Percentiles rank a stretch among this genome's conserved stretches.
Evolutionary conservation across 1,284 basidiomycete genomes (phyloP).

Genomic region (Cryptococcus sp.): DNA sequence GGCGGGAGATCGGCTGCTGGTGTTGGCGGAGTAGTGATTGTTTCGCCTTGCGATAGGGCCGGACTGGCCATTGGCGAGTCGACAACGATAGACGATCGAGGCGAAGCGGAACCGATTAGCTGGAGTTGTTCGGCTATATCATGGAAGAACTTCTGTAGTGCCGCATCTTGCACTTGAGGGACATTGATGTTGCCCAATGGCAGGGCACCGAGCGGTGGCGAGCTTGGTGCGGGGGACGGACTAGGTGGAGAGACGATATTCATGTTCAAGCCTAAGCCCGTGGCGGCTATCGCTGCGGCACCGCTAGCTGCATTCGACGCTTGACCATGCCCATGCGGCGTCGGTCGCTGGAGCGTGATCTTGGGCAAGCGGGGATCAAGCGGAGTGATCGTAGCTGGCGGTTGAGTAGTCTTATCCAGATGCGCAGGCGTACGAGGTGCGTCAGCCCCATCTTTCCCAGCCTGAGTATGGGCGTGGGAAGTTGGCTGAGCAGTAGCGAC

Average conservation of each 20-base stretch:
- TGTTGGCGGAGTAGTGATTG: constrained; percentile 17
- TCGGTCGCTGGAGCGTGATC: constrained; percentile 34
- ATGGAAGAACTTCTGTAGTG: constrained; percentile 59
- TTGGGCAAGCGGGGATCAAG: constrained; percentile 28
- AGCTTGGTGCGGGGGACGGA: constrained; percentile 23
- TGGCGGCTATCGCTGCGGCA: background rate
- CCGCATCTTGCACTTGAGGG: constrained; percentile 55
- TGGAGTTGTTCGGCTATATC: constrained; percentile 60
- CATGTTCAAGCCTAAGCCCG: constrained; percentile 29
- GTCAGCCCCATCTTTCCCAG: too few species aligned
- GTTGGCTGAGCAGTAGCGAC: too few species aligned
- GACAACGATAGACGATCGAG: constrained; percentile 24
- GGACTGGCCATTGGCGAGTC: constrained; percentile 21
- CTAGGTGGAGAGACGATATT: constrained; percentile 21
- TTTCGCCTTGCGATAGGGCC: constrained; percentile 20
- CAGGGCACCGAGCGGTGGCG: constrained; percentile 9
- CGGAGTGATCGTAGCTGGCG: constrained; percentile 16
- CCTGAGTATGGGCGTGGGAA: too few species aligned
- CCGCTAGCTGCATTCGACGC: background rate
- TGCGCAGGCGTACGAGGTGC: constrained; percentile 15
- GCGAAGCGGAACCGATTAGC: constrained; percentile 47
- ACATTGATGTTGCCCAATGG: constrained; percentile 29
- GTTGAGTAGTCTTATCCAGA: constrained; percentile 2
- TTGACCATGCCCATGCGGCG: constrained; percentile 17
- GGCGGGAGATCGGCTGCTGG: constrained; percentile 12